Evolutionary conservation across 352 stramenopile species (phyloP).

Genomic region (Globisporangium paddicum): DNA sequence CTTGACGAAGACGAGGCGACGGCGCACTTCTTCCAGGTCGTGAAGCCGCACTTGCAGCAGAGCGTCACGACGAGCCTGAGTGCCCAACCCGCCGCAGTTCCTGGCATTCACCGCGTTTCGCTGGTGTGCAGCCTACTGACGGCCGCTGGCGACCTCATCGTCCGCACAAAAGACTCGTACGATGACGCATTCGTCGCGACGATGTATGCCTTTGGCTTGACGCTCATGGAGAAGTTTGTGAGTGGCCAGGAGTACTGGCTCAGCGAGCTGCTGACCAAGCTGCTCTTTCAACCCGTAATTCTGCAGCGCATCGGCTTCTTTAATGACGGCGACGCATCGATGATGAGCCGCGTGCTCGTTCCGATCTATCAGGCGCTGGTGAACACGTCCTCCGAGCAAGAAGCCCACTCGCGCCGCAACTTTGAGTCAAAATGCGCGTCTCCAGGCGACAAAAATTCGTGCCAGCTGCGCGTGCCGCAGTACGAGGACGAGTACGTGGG

Average conservation of each 20-base stretch:
- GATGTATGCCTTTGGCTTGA: slow-evolving; percentile 36
- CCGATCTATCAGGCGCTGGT: slow-evolving; percentile 70
- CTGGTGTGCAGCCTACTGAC: slow-evolving; percentile 16
- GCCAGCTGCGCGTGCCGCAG: slow-evolving; percentile 53
- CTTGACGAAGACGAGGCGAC: slow-evolving; percentile 48
- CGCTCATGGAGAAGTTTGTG: slow-evolving; percentile 32
- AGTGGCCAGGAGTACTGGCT: slow-evolving; percentile 49
- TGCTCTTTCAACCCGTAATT: slow-evolving; percentile 43
- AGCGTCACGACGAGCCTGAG: not conserved
- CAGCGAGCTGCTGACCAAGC: slow-evolving; percentile 30
- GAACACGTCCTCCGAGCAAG: slow-evolving; percentile 47
- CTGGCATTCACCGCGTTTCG: not conserved
- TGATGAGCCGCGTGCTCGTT: slow-evolving; percentile 47
- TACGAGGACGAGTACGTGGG: slow-evolving; percentile 43
- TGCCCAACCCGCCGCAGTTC: not conserved
- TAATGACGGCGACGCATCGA: slow-evolving; percentile 29
- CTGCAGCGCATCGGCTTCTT: slow-evolving; percentile 45
- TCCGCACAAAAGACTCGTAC: slow-evolving; percentile 11
- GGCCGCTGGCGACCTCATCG: slow-evolving; percentile 9
- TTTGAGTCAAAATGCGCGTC: slow-evolving; percentile 19
- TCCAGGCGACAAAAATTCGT: slow-evolving; percentile 33
- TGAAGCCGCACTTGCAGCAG: slow-evolving; percentile 9
- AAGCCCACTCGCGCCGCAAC: slow-evolving; percentile 38
- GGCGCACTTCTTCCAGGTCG: slow-evolving; percentile 14
- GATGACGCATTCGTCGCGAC: slow-evolving; percentile 29